phyloP scores from a whole-genome alignment of 179 eudicot species.

The Monotropa hypopitys region DNA sequence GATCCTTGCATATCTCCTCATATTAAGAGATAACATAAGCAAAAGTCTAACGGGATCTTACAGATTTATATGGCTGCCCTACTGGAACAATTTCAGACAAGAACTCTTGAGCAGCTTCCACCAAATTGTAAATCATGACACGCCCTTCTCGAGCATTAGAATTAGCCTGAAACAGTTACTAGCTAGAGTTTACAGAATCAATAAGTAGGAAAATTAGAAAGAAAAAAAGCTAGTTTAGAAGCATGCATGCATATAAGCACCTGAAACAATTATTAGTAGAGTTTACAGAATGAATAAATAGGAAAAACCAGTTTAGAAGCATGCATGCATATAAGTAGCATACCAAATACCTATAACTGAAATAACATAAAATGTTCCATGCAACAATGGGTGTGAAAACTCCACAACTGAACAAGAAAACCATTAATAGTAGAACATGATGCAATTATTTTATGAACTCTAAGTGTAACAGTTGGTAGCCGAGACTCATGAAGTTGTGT shows the following conservation, averaged over 20 bases:
- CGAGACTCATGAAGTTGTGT: background rate
- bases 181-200: background rate
- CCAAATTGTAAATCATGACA: slow-evolving; percentile 95
- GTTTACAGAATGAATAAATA: no score
- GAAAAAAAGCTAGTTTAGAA: background rate
- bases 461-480: background rate
- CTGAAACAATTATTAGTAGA: no score
- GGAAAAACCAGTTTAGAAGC: background rate
- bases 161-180: slow-evolving; percentile 52
- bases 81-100: slow-evolving; percentile 79
- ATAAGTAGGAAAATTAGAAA: background rate
- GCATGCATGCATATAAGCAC: background rate
- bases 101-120: slow-evolving; percentile 99
- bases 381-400: background rate
- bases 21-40: background rate
- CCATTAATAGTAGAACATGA: background rate
- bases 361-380: background rate
- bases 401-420: background rate
- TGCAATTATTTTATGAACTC: background rate
- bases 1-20: background rate
- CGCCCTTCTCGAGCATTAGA: slow-evolving; percentile 98
- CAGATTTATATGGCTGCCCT: slow-evolving; percentile 29
- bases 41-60: slow-evolving; percentile 14
- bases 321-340: background rate
- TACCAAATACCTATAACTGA: background rate